phyloP scores from a whole-genome alignment of 768 basidiomycete genomes.

The Erythrobasidium yunnanense region DNA sequence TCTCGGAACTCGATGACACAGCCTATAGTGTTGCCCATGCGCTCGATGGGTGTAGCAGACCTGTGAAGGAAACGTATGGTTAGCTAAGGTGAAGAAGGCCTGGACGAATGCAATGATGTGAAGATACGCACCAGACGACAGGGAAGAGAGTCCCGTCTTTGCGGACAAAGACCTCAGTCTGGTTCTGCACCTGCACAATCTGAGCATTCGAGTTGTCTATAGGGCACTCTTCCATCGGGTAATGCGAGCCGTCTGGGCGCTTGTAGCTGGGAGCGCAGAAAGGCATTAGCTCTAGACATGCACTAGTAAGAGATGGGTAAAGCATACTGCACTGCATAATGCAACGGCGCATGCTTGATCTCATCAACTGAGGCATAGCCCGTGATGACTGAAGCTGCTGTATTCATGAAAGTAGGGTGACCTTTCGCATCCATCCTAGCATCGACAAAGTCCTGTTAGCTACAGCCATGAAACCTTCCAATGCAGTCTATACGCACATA shows the following conservation, averaged over 20 bases:
- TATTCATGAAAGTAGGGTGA: slow-evolving; percentile 4
- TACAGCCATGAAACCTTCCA: too few relatives aligned
- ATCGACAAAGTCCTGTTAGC: not conserved
- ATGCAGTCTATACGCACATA: slow-evolving; percentile 8
- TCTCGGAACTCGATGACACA: slow-evolving; percentile 11
- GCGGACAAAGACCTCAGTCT: not conserved
- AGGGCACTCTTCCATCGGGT: slow-evolving; percentile 14
- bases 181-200: not conserved
- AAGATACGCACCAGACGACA: slow-evolving; percentile 6
- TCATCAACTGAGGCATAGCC: not conserved
- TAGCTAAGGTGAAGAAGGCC: too few relatives aligned
- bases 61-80: too few relatives aligned
- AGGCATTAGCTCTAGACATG: not conserved
- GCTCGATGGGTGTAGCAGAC: not conserved
- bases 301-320: not conserved
- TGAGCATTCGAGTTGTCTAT: not conserved
- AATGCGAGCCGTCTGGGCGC: not conserved
- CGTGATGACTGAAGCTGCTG: slow-evolving; percentile 1
- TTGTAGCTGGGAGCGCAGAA: not conserved
- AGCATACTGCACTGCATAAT: not conserved
- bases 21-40: not conserved
- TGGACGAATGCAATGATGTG: too few relatives aligned
- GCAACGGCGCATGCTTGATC: not conserved
- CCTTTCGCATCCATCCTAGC: slow-evolving; percentile 2
- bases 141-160: slow-evolving; percentile 16